Evolutionary conservation across 2,329 filamentous ascomycete species (phyloP), one percentile per base, ranked within the genome.

Genomic region (Myrmaecium sp.): DNA sequence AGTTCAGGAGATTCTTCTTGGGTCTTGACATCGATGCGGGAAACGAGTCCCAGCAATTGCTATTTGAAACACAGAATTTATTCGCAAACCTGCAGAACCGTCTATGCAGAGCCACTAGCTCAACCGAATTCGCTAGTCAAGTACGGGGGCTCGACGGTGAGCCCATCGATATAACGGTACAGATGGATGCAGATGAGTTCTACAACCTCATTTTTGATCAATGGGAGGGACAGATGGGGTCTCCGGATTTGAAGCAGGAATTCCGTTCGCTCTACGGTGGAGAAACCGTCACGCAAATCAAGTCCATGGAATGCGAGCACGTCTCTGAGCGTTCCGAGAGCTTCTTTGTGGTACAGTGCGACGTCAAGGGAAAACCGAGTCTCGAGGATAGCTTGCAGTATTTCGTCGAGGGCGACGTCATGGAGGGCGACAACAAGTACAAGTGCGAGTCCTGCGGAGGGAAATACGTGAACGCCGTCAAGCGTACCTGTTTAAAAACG

Each of bases 131-230:
- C 34, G 77, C 89, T 9, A 62, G 63, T 17, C 74, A 71, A 21
- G 81, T 95, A 41, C 75, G 71, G 39, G 86, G 77, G 0, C 86
- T 84, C 31, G 81, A 92, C 18, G 78, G 83, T 31, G 66, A 72
- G 2, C 63, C 69, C 10, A 91, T 98, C 35, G 83, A 95, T 48
- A 74, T 91, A 14, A 71, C 74, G 30, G 71, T 79, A 32, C 89
- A 98, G 50, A 95, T 98, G 81, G 89, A 98, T 46, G 89, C 94
- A 4, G 89, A 95, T 39, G 84, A 94, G 47, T 98, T 95, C 47
- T 95, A 91, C 57, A 93, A 89, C 42, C 64, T 93, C 4, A 64
- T 98, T 0, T 89, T 95, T 40, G 83, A 92, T 48, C 70, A 83
- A 14, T 83, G 83, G 68, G 91, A 98, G 46, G 68, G 70, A 6